Evolutionary conservation across 2,329 filamentous ascomycete genomes (phyloP).

Genomic region (Aspergillus ochraceus): DNA sequence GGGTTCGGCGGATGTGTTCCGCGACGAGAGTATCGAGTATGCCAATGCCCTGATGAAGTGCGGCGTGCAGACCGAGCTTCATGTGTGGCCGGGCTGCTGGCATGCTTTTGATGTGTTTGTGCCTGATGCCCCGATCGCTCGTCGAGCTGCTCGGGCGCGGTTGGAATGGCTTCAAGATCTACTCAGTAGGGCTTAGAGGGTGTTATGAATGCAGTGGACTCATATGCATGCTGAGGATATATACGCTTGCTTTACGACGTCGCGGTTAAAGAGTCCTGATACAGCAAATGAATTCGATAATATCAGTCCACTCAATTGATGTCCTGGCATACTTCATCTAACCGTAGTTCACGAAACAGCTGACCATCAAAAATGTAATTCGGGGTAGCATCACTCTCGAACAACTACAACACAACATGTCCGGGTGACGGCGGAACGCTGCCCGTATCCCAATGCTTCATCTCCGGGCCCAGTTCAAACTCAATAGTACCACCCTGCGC

Average conservation of each 20-base stretch:
- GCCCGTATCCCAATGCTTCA: slow-evolving; percentile 49
- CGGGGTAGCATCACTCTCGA: background rate
- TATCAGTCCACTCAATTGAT: no score
- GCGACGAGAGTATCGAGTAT: slow-evolving; percentile 13
- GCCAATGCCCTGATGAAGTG: slow-evolving; percentile 7
- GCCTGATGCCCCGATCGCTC: slow-evolving; percentile 8
- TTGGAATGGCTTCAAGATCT: slow-evolving; percentile 9
- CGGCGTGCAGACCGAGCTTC: slow-evolving; percentile 9
- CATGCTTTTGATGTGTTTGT: slow-evolving; percentile 17
- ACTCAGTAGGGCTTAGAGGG: background rate
- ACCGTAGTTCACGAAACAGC: no score
- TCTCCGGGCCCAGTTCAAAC: slow-evolving; percentile 45
- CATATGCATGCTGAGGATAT: no score
- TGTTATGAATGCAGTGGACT: background rate
- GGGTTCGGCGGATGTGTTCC: slow-evolving; percentile 14
- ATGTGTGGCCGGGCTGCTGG: slow-evolving; percentile 18
- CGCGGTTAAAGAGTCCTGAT: no score
- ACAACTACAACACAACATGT: slow-evolving; percentile 18
- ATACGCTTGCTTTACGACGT: no score
- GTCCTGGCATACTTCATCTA: no score
- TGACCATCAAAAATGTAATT: no score
- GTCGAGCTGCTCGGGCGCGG: slow-evolving; percentile 1
- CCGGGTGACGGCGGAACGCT: slow-evolving; percentile 54
- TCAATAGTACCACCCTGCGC: slow-evolving; percentile 48
- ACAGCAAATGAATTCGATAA: no score